These are phyloP conservation scores for Paracoccidioides lutzii DNA, from an alignment of 2,329 filamentous ascomycete genomes.

Conservation along the genomic window DNA sequence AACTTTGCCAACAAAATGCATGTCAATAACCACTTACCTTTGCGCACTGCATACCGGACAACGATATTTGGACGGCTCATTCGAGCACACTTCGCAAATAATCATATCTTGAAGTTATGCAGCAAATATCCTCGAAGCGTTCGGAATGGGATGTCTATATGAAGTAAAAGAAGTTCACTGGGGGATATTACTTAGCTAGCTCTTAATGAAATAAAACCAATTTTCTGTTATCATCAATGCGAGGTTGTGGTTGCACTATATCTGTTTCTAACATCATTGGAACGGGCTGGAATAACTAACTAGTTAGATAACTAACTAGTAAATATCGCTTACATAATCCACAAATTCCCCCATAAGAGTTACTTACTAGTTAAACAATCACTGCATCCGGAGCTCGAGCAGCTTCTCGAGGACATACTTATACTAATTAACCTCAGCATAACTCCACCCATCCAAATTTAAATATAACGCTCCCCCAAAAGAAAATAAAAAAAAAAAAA, in stretches of 20 bases:
- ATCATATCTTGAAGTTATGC: constrained; percentile 1
- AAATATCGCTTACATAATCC: not conserved
- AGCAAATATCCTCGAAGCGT: not conserved
- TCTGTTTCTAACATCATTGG: no score
- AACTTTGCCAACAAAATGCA: constrained; percentile 1
- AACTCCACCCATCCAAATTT: no score
- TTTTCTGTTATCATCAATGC: no score
- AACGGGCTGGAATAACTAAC: no score
- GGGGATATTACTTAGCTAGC: not conserved
- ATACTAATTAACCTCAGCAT: no score
- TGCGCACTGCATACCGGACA: constrained; percentile 18
- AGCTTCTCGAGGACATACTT: not conserved
- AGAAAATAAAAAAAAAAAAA: no score
- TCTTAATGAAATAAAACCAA: not conserved
- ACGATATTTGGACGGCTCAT: constrained; percentile 19
- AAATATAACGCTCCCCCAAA: not conserved
- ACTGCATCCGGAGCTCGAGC: no score
- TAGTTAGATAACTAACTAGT: no score
- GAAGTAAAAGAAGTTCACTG: not conserved
- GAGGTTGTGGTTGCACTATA: no score
- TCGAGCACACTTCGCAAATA: constrained; percentile 19
- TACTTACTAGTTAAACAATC: no score
- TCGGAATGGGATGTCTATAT: not conserved
- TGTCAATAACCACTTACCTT: constrained; percentile 15
- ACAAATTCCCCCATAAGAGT: not conserved